Conservation (phyloP, 2,329 filamentous ascomycete species). For the Zymoseptoria brevis region DNA sequence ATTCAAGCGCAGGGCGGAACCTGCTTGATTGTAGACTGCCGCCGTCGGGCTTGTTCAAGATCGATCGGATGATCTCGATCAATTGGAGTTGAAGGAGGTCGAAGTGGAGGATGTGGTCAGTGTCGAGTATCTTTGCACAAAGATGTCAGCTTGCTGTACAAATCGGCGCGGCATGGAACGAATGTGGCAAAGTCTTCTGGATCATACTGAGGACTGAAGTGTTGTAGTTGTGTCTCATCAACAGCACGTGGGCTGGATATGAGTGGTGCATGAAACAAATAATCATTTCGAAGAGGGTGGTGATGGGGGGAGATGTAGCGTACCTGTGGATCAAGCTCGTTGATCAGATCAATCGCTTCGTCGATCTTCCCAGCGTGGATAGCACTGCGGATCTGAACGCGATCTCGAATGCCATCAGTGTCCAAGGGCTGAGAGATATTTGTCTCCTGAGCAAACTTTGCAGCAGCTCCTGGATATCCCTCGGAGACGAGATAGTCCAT, state of each 20-base stretch:
- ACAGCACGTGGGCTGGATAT: constrained; percentile 70
- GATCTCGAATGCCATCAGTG: constrained; percentile 59
- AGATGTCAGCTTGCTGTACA: constrained; percentile 6
- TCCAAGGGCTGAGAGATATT: constrained; percentile 71
- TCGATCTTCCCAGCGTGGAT: constrained; percentile 84
- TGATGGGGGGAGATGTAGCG: constrained; percentile 30
- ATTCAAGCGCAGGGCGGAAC: constrained; percentile 71
- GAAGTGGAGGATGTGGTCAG: constrained; percentile 77
- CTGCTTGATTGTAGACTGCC: constrained; percentile 56
- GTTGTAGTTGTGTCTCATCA: constrained; percentile 78
- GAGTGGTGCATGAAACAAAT: constrained; percentile 99
- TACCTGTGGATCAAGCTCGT: constrained; percentile 88
- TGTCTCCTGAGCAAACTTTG: constrained; percentile 88
- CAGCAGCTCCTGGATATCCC: constrained; percentile 85
- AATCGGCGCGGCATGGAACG: background rate
- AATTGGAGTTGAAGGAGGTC: constrained; percentile 81
- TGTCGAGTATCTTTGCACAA: constrained; percentile 67
- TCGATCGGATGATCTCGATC: constrained; percentile 80
- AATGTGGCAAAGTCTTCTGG: constrained; percentile 17
- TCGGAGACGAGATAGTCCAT: constrained; percentile 96
- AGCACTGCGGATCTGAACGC: constrained; percentile 74
- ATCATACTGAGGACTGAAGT: constrained; percentile 87
- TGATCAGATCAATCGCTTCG: constrained; percentile 75
- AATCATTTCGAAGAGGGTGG: constrained; percentile 76
- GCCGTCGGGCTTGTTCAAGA: constrained; percentile 33